Evolutionary conservation across 1,139 yeast genomes (phyloP), one percentile per base, ranked within the genome.

Genomic region (Hansenula lynferdii): DNA sequence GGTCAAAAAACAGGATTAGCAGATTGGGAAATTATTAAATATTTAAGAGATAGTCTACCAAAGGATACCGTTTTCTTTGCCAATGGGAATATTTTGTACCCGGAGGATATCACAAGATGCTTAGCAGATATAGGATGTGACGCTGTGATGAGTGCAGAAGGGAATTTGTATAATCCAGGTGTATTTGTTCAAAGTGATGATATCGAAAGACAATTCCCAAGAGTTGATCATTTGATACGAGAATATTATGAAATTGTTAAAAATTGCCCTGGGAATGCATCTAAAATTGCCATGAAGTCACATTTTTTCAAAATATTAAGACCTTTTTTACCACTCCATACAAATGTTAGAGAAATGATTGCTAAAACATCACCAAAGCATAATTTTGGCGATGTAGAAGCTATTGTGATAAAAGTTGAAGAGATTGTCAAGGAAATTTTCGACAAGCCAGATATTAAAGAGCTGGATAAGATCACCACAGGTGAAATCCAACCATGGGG

Each of bases 121-220:
- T 57, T 76, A 23, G 70, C 70, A 2, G 71, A 67, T 17, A 77
- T 86, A 1, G 65, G 64, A 0, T 84, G 94, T 49, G 97, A 94
- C 64, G 97, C 92, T 0, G 94, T 92, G 17, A 94, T 94, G 98
- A 82, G 95, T 32, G 98, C 98, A 0, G 99, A 94, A 60, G 96
- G 96, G 0, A 89, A 89, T 55, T 66, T 94, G 32, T 85, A 83
- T 62, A 94, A 94, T 53, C 98, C 99, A 0, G 97, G 96, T 4
- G 78, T 90, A 0, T 92, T 94, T 57, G 59, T 62, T 37, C 43
- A 45, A 8, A 39, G 44, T 12, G 50, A 44, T 10, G 76, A 80
- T 44, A 68, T 66, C 17, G 89, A 85, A 26, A 79, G 67, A 48
- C 82, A 77, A 43, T 89, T 78, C 54, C 96, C 97, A 5, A 70